Evolutionary conservation across 2,329 filamentous ascomycete species (phyloP), one percentile per base, ranked within the genome.

Genomic region (Cladosporium sp.): DNA sequence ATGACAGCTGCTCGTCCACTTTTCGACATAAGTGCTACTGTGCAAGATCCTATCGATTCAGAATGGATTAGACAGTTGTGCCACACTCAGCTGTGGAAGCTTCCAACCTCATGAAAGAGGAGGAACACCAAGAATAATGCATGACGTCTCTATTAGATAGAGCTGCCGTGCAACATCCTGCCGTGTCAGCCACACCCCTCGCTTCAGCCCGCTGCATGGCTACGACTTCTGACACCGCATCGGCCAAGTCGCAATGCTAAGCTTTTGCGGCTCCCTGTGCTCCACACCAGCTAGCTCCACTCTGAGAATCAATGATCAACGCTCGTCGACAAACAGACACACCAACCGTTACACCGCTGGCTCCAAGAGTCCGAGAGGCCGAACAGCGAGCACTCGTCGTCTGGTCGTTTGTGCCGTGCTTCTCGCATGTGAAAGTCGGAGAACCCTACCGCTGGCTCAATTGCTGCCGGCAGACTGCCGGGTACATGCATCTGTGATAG

Each of bases 111-210:
- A 12, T 34, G n/a, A n/a, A n/a, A n/a, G n/a, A 12, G 30, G 7
- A 34, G 30, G 11, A 2, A 34, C 4, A 5, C 8, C 30, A 34
- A 8, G 36, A 34, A 56, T 19, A 49, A 56, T 56, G 54, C 15
- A 56, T 56, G 54, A 56, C 54, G 54, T 56, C 54, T 56, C 54
- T 25, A 56, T 47, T 49, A 49, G 20, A 56, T 56, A 49, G 34
- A 25, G 20, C 42, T 49, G 17, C 38, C 54, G 54, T 37, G 38
- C 43, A 40, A 17, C 52, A 17, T 55, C 22, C n/a, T 45, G 40
- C 52, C 52, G 54, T 34, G n/a, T 49, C 42, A 56, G 54, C 54
- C 54, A 56, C 54, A 55, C 14, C 14, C 30, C 39, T 34, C 40
- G 40, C 40, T 43, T 25, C 40, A 8, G 22, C 12, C 40, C 40